These are phyloP conservation scores for Aureobasidium namibiae DNA, from an alignment of 2,329 filamentous ascomycete species.

Conservation along the genomic window DNA sequence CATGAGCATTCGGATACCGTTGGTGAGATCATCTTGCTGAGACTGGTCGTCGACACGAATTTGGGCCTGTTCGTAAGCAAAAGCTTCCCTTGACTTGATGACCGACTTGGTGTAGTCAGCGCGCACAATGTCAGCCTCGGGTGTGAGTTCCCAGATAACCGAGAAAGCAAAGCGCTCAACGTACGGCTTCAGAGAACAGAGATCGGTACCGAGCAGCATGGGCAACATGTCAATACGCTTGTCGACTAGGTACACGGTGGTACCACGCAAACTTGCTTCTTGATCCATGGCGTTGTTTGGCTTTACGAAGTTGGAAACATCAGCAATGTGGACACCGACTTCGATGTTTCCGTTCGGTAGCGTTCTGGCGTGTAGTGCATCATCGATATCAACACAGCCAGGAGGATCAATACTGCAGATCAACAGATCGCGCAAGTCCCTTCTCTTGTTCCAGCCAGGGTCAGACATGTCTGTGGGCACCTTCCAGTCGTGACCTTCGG, in stretches of 20 bases:
- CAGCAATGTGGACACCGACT: conserved; percentile 95
- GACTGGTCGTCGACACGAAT: conserved; percentile 83
- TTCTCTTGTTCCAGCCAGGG: conserved; percentile 76
- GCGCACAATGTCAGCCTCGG: conserved; percentile 74
- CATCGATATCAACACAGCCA: conserved; percentile 96
- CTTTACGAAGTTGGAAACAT: conserved; percentile 98
- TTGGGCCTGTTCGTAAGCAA: conserved; percentile 96
- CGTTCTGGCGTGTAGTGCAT: conserved; percentile 79
- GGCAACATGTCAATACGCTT: conserved; percentile 99
- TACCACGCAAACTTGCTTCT: conserved; percentile 88
- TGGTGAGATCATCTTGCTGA: conserved; percentile 80
- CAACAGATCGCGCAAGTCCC: conserved; percentile 74
- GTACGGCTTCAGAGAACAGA: conserved; percentile 94
- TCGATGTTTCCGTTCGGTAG: conserved; percentile 91
- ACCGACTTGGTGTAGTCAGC: conserved; percentile 95
- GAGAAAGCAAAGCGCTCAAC: conserved; percentile 65
- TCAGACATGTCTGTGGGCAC: conserved; percentile 74
- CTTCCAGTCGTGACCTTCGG: conserved; percentile 87
- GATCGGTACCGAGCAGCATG: conserved; percentile 86
- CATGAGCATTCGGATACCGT: conserved; percentile 79
- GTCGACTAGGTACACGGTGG: conserved; percentile 94
- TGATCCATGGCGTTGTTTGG: conserved; percentile 95
- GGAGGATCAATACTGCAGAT: conserved; percentile 97
- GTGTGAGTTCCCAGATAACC: conserved; percentile 68
- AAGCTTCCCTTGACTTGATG: conserved; percentile 91